Evolutionary conservation across 2,329 filamentous ascomycete species (phyloP).

Genomic region (Polychaeton citri): DNA sequence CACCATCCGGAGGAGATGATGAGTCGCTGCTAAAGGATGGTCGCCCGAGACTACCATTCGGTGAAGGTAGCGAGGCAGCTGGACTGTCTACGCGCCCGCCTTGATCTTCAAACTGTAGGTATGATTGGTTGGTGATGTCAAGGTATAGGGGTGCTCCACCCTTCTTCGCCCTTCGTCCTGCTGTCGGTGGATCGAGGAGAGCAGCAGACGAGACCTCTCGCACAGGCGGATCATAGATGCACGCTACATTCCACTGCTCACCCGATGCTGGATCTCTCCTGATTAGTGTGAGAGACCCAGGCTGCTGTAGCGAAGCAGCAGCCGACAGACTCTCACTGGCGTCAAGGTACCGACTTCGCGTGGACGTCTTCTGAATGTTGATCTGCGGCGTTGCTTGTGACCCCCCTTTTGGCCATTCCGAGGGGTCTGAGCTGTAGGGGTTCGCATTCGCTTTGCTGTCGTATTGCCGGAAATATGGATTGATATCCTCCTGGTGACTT

Average conservation of each 20-base stretch:
- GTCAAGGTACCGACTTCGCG: too few species aligned
- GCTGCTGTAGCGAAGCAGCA: too few species aligned
- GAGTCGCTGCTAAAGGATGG: background rate
- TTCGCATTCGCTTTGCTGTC: background rate
- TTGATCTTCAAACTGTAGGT: constrained; percentile 40
- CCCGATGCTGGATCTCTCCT: constrained; percentile 35
- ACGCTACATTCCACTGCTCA: constrained; percentile 39
- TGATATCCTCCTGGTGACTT: constrained; percentile 10
- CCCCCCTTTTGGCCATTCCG: too few species aligned
- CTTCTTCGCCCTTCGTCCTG: constrained; percentile 20
- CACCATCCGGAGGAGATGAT: constrained; percentile 13
- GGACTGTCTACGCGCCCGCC: constrained; percentile 9
- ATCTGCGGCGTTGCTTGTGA: too few species aligned
- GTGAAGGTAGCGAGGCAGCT: constrained; percentile 12
- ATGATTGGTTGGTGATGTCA: constrained; percentile 46
- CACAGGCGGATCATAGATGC: constrained; percentile 32
- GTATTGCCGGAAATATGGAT: constrained; percentile 12
- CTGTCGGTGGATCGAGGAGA: constrained; percentile 14
- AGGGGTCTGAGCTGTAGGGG: background rate
- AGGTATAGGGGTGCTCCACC: constrained; percentile 34
- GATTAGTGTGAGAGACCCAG: constrained; percentile 32
- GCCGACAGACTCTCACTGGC: too few species aligned
- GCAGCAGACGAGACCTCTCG: constrained; percentile 31
- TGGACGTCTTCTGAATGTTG: too few species aligned
- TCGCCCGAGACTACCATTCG: too few species aligned